Conservation (phyloP, 2,329 filamentous ascomycete species). For the Talaromyces sp. region DNA sequence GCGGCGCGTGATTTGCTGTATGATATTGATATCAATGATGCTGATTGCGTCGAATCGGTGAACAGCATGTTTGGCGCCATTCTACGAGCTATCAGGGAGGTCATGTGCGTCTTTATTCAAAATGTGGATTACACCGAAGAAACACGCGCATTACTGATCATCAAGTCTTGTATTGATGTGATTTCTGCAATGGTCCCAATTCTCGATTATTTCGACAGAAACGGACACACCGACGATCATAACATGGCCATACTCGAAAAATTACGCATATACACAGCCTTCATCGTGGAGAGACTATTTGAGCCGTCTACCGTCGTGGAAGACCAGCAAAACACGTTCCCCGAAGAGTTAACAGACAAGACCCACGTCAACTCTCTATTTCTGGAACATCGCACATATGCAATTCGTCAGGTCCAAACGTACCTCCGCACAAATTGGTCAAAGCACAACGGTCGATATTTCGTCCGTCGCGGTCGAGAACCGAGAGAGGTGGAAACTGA, state of each 20-base stretch:
- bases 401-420: conserved; percentile 42
- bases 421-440: conserved; percentile 49
- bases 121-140: conserved; percentile 36
- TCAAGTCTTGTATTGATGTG: conserved; percentile 40
- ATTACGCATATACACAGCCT: conserved; percentile 40
- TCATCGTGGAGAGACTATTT: conserved; percentile 29
- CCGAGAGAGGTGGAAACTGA: conserved; percentile 44
- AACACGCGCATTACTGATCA: conserved; percentile 36
- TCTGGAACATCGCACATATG: conserved; percentile 29
- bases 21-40: conserved; percentile 43
- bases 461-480: conserved; percentile 44
- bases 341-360: not conserved
- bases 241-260: conserved; percentile 35
- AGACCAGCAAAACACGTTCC: not conserved
- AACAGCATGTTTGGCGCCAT: conserved; percentile 36
- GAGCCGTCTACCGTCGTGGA: conserved; percentile 19
- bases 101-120: conserved; percentile 35
- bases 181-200: conserved; percentile 40
- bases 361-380: conserved; percentile 16
- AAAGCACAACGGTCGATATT: conserved; percentile 42
- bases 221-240: conserved; percentile 24
- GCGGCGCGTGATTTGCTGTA: conserved; percentile 46
- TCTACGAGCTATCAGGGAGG: conserved; percentile 37
- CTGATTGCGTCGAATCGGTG: conserved; percentile 35
- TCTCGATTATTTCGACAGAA: conserved; percentile 48